Conservation (phyloP, 768 basidiomycete species). For the Boletus vermiculosoides region DNA sequence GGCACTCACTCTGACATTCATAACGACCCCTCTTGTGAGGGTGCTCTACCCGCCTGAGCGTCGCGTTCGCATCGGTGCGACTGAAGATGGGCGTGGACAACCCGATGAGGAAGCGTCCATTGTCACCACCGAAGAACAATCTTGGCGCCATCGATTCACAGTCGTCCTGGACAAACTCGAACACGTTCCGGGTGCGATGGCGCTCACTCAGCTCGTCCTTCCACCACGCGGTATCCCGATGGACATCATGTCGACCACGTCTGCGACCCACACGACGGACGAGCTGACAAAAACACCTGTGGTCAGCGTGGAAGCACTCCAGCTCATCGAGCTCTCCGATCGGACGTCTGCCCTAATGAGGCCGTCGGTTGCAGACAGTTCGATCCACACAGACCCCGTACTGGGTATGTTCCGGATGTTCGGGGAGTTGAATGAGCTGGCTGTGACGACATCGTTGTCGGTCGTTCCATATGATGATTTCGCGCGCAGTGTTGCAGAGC, state of each 20-base stretch:
- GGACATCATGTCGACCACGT: slow-evolving; percentile 8
- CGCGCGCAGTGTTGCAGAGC: slow-evolving; percentile 63
- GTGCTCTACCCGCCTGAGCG: slow-evolving; percentile 63
- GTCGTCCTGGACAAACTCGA: slow-evolving; percentile 90
- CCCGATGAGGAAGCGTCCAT: slow-evolving; percentile 5
- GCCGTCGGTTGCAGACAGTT: slow-evolving; percentile 60
- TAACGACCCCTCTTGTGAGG: slow-evolving; percentile 77
- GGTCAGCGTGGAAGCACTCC: slow-evolving; percentile 68
- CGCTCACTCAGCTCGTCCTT: slow-evolving; percentile 72
- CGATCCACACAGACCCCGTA: slow-evolving; percentile 70
- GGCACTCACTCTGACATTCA: slow-evolving; percentile 77
- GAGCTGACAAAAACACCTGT: slow-evolving; percentile 16
- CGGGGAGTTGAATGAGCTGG: slow-evolving; percentile 65
- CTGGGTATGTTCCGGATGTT: slow-evolving; percentile 76
- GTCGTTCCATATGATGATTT: slow-evolving; percentile 80
- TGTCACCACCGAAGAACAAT: slow-evolving; percentile 14
- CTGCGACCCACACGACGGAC: slow-evolving; percentile 5
- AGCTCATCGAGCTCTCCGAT: slow-evolving; percentile 80
- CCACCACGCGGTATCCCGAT: slow-evolving; percentile 23
- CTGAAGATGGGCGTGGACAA: slow-evolving; percentile 32
- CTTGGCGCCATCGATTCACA: slow-evolving; percentile 63
- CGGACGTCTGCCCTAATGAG: slow-evolving; percentile 65
- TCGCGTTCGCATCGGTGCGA: slow-evolving; percentile 45
- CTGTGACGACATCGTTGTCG: slow-evolving; percentile 61
- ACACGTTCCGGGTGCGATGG: slow-evolving; percentile 87